Evolutionary conservation across 1,284 basidiomycete genomes (phyloP), one percentile per base, ranked within the genome.

Genomic region (Malassezia japonica): DNA sequence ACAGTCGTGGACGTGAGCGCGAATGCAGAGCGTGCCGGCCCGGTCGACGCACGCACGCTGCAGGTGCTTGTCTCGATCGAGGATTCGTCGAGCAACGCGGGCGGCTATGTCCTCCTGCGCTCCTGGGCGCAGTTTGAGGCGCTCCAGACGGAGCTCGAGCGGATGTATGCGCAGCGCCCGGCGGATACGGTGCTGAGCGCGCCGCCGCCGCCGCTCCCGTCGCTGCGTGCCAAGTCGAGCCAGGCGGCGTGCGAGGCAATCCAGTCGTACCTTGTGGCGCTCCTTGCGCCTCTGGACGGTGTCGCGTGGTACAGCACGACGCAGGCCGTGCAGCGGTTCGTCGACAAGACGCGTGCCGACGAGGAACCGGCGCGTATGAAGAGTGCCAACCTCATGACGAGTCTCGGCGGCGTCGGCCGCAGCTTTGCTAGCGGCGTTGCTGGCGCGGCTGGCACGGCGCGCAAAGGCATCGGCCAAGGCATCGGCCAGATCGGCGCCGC

Each of bases 51-150:
- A 10, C 58, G 59, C 18, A 61, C 50, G 0, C 49, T 65, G 24
- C 67, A 71, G 31, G 54, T 70, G 31, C 67, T 71, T 57, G 60
- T 70, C 39, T 64, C 64, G 20, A 60, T 71, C 32, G 68, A 71
- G 41, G 54, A 41, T 9, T n/a, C 48, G 1, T 50, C 44, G 13
- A 44, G 52, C 6, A 48, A 50, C n/a, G 35, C 57, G 3, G 64
- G 64, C 29, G 68, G 68, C 31, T 70, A 68, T 47, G 62, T 67
- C 3, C 55, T 71, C 9, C 47, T 71, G 0, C 57, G 68, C 7
- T 48, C 59, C 8, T 70, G 67, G 66, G 47, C 60, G 43, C 67
- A 71, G 40, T 61, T 71, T 24, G 65, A 70, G 44, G 48, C 57
- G 48, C 59, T 71, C 44, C 60, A 67, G 20, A 37, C 42, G 21